These are phyloP conservation scores for Hanseniaspora jakobsenii DNA, from an alignment of 805 yeast species.

Conservation along the genomic window DNA sequence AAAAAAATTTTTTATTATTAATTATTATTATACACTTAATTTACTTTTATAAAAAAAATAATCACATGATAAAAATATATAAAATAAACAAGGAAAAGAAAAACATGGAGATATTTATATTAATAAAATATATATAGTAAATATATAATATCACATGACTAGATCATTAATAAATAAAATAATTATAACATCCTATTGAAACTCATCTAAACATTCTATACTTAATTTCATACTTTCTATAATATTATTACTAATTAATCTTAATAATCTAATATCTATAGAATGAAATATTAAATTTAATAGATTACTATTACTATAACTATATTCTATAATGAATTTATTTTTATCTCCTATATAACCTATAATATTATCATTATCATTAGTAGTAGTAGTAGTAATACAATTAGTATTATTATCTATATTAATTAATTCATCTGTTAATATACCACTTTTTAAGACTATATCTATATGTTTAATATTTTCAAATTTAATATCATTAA, in stretches of 20 bases:
- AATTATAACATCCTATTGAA: background rate
- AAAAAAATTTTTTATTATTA: too few species aligned
- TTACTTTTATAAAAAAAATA: too few species aligned
- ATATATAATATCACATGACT: too few species aligned
- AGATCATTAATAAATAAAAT: too few species aligned
- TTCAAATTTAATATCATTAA: background rate
- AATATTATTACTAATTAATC: slow-evolving; percentile 9
- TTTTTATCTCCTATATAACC: slow-evolving; percentile 10
- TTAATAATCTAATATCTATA: slow-evolving; percentile 1
- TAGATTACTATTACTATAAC: background rate
- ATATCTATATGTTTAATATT: slow-evolving; percentile 6
- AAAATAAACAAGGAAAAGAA: too few species aligned
- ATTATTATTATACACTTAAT: too few species aligned
- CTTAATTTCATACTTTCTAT: slow-evolving; percentile 11
- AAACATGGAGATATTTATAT: too few species aligned
- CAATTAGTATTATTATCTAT: slow-evolving; percentile 2
- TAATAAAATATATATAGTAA: too few species aligned
- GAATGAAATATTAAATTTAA: slow-evolving; percentile 2
- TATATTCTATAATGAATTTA: slow-evolving; percentile 10
- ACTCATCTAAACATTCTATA: slow-evolving; percentile 13
- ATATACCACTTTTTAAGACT: slow-evolving; percentile 1
- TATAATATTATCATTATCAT: background rate
- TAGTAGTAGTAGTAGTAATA: too few species aligned
- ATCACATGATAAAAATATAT: too few species aligned
- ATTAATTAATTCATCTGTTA: slow-evolving; percentile 12